phyloP scores from a whole-genome alignment of 2,329 filamentous ascomycete genomes.

The Exophiala aquamarina region DNA sequence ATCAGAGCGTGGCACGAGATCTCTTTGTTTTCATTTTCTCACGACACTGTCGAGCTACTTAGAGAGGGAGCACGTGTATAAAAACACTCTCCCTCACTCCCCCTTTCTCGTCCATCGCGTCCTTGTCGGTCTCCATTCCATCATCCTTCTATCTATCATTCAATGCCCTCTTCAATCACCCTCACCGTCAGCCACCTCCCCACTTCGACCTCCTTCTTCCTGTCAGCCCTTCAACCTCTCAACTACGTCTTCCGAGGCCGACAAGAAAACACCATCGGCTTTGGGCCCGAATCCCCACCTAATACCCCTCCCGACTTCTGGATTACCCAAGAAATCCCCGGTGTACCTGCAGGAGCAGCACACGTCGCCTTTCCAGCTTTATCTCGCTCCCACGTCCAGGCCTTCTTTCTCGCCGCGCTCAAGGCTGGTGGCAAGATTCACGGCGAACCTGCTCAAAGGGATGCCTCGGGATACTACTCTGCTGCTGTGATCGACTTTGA shows the following conservation, averaged over 20 bases:
- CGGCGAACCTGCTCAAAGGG: constrained; percentile 55
- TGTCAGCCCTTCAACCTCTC: constrained; percentile 73
- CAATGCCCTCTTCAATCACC: constrained; percentile 64
- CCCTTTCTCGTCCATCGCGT: too few relatives aligned
- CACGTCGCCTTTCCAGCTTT: constrained; percentile 69
- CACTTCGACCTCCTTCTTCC: constrained; percentile 79
- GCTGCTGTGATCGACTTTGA: constrained; percentile 72
- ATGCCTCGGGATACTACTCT: constrained; percentile 59
- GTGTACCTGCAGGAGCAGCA: constrained; percentile 53
- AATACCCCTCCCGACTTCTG: constrained; percentile 60
- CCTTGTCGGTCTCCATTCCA: too few relatives aligned
- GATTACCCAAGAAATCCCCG: constrained; percentile 60
- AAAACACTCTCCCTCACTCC: too few relatives aligned
- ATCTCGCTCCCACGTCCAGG: constrained; percentile 63
- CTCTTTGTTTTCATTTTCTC: too few relatives aligned
- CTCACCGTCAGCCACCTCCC: constrained; percentile 75
- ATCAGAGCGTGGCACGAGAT: too few relatives aligned
- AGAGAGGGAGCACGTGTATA: too few relatives aligned
- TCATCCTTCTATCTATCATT: constrained; percentile 2
- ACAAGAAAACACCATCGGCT: constrained; percentile 60
- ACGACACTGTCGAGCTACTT: too few relatives aligned
- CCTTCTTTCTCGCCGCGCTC: constrained; percentile 70
- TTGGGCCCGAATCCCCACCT: constrained; percentile 52
- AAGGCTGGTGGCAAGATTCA: constrained; percentile 63
- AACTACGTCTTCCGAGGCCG: constrained; percentile 70